Evolutionary conservation across 345 rosid species (phyloP), one percentile per base, ranked within the genome.

Genomic region (Sisymbrium irio): DNA sequence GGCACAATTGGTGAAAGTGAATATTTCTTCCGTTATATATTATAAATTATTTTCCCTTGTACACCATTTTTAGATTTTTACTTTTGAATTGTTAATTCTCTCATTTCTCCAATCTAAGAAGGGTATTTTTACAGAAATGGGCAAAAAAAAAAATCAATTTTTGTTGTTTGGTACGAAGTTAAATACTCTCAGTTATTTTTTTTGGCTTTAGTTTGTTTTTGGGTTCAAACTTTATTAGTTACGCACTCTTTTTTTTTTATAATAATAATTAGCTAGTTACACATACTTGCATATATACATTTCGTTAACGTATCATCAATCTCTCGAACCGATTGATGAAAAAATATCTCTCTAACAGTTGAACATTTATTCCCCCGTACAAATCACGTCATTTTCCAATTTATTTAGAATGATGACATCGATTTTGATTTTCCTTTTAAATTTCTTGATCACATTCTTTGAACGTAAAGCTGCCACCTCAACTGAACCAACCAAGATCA

Each of bases 401-500:
- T 11, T 0, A 41, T 25, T 32, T 22, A 14, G 22, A 22, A 20
- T 20, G 12, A 8, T 36, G 36, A 6, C 4, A 9, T 8, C 13
- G 20, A 17, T 5, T 8, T 62, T 7, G 1, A 1, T 40, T n/a
- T 6, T 2, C 14, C 7, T 13, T 45, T 3, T 0, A 35, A 10
- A 53, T 7, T 44, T 5, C 30, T 20, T 45, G 30, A 65, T 65
- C 35, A 7, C 19, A 9, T 18, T 57, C 6, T 8, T 47, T 57
- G 30, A 39, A 39, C 18, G 3, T 68, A 32, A 54, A 93, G 98
- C 67, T 91, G 33, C 92, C 96, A 25, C 85, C 95, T 19, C 62
- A 66, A 22, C 82, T 94, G 85, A 94, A 91, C 82, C 8, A 85
- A 28, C 98, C 97, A n/a, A 89, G 88, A 71, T 89, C 98, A 19